Conservation (phyloP, 441 rosid species). For the Croton laevigatus region DNA sequence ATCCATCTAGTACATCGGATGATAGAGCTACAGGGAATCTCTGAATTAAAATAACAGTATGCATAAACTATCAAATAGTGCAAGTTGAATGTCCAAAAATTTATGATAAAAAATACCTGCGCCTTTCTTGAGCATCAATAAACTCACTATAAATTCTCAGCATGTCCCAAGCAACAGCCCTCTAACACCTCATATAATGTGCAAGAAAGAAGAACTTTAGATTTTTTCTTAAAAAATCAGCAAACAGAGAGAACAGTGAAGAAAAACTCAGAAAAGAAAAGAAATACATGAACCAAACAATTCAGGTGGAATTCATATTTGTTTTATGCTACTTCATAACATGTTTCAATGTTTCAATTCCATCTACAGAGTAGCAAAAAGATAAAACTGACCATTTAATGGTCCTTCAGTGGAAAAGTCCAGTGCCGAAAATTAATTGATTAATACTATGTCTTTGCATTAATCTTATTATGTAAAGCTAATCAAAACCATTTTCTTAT, state of each 20-base stretch:
- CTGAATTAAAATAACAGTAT: not conserved
- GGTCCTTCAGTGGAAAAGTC: not conserved
- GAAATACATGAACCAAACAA: not conserved
- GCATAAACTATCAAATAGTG: not conserved
- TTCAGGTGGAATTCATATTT: not conserved
- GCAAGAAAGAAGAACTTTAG: constrained; percentile 13
- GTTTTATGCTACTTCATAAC: not conserved
- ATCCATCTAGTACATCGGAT: not conserved
- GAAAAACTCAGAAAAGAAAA: not conserved
- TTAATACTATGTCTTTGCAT: not conserved
- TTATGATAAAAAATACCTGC: constrained; percentile 54
- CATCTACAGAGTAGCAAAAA: not conserved
- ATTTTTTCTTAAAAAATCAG: not conserved
- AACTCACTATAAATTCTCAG: constrained; percentile 79
- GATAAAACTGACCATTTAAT: not conserved
- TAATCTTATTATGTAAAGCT: no score
- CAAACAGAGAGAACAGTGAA: not conserved
- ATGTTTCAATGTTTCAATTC: not conserved
- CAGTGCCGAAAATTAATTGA: not conserved
- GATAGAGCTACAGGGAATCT: not conserved
- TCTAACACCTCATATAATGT: constrained; percentile 42
- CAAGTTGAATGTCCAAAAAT: constrained; percentile 9
- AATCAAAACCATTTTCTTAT: not conserved
- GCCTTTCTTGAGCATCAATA: constrained; percentile 67
- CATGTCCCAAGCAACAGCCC: constrained; percentile 94